These are phyloP conservation scores for Gnetum montanum DNA, from an alignment of 75 land plant species.

Conservation along the genomic window DNA sequence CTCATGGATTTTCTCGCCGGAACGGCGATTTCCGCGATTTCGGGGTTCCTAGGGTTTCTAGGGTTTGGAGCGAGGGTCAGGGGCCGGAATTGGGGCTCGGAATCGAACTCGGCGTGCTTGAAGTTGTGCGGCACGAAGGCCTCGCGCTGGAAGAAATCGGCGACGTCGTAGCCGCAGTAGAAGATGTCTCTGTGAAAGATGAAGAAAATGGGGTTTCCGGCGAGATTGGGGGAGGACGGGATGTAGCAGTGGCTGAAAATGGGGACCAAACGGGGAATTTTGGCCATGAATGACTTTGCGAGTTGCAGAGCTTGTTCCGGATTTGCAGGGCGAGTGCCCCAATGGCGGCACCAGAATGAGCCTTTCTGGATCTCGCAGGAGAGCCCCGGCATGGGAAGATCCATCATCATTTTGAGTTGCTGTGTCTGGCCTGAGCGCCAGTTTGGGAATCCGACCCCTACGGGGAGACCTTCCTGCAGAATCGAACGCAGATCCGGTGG, in stretches of 20 bases:
- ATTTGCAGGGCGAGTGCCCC: conserved; percentile 31
- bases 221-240: conserved; percentile 18
- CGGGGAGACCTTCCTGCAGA: conserved; percentile 61
- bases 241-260: conserved; percentile 48
- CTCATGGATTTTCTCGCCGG: conserved; percentile 8
- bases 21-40: background rate
- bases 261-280: conserved; percentile 46
- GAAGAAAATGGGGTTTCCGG: conserved; percentile 55
- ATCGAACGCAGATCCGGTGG: conserved; percentile 76
- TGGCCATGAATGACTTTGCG: conserved; percentile 10
- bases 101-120: conserved; percentile 4
- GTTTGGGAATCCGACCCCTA: conserved; percentile 51
- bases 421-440: conserved; percentile 45
- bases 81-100: background rate
- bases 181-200: conserved; percentile 24
- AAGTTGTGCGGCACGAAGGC: conserved; percentile 14
- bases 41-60: conserved; percentile 1
- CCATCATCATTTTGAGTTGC: conserved; percentile 21
- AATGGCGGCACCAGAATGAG: conserved; percentile 30
- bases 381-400: conserved; percentile 23
- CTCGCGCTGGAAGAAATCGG: conserved; percentile 41
- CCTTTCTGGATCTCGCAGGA: conserved; percentile 10
- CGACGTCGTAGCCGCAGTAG: conserved; percentile 33
- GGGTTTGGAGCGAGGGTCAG: too few relatives aligned
- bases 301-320: conserved; percentile 8